Evolutionary conservation across 2,329 filamentous ascomycete genomes (phyloP), one percentile per base, ranked within the genome.

Genomic region (Didymella pomorum): DNA sequence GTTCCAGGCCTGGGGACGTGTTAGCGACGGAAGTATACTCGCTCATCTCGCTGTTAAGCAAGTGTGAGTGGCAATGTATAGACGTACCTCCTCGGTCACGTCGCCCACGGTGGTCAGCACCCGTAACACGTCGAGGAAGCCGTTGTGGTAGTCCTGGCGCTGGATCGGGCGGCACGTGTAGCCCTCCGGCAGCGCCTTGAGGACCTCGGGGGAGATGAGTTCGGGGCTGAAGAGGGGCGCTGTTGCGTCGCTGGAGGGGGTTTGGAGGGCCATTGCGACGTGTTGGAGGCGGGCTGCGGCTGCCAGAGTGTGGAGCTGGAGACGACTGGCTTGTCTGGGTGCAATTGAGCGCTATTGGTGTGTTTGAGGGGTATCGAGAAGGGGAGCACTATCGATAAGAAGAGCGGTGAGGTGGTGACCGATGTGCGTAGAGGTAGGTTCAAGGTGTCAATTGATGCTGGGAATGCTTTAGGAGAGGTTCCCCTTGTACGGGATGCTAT

Each of bases 101-200:
- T 97, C 92, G 63, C 95, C 95, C 23, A 98, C 94, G 8, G 91
- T 95, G 2, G 95, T 98, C 70, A 99, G 83, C 35, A 97, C 93
- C 44, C 92, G 87, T 64, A 99, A 83, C 60, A 95, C 94, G 73
- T 97, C 92, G 68, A 99, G 88, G 78, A 97, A 97, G 63, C 93
- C 93, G 31, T 84, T 84, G 56, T 85, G 81, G 79, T 89, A 97
- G 80, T 99, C 95, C 69, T 84, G 84, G 67, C 86, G 86, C 69
- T 89, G 87, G 48, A 98, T 84, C 0, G 94, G 88, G 25, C 95
- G 92, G 72, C 96, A 86, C 26, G 83, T 86, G 83, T 98, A 98
- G 70, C 90, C 89, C 68, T 88, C 81, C 42, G 95, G 94, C 0
- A 98, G 87, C 18, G 83, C 84, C 39, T 87, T 82, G 60, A 87